Base-by-base conservation (phyloP, 108 stramenopile genomes). In the Conticribra guillardii region DNA sequence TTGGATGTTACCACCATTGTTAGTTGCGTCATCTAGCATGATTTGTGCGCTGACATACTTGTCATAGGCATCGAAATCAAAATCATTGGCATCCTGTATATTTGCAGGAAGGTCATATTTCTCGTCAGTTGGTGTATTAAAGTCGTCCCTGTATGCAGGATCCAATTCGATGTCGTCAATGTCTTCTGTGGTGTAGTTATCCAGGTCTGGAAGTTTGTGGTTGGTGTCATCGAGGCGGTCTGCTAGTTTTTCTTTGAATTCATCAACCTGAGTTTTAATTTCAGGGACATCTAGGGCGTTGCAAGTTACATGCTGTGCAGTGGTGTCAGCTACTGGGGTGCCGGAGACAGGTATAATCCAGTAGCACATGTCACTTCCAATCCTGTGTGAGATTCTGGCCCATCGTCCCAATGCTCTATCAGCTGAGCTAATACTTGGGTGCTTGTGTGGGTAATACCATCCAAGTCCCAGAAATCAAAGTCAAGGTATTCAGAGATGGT, bases 391-490 rank as follows among this genome's bases (percentile, higher is more conserved):
- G 8, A 41, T 11, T 5, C 37, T 11, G 11, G 11, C 37, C 37
- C 37, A 41, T 41, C 37, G 37, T 41, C 8, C 37, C 5, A 41
- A 11, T 41, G 37, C 5, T 41, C 37, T 41, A 11, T 41, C 8
- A 9, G 5, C 37, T 9, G 37, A 41, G 11, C 8, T 41, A 41
- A 41, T 41, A 11, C 37, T 41, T 5, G 37, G 37, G 37, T 41
- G 37, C 37, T 41, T 31, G 2, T 0, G 1, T 0, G 24, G 2
- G 7, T 7, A n/a, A 5, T 32, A 31, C 30, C 56, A 32, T 11
- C 27, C 30, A 57, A 57, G 28, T 32, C 56, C 28, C 30, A 31
- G 29, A 57, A 57, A 4, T 57, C 56, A 57, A 57, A 57, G 29
- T 57, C 56, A 31, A 30, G 29, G 8, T 57, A 57, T 11, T 57